Evolutionary conservation across 1,284 basidiomycete genomes (phyloP).

Genomic region (Termitomyces sp.): DNA sequence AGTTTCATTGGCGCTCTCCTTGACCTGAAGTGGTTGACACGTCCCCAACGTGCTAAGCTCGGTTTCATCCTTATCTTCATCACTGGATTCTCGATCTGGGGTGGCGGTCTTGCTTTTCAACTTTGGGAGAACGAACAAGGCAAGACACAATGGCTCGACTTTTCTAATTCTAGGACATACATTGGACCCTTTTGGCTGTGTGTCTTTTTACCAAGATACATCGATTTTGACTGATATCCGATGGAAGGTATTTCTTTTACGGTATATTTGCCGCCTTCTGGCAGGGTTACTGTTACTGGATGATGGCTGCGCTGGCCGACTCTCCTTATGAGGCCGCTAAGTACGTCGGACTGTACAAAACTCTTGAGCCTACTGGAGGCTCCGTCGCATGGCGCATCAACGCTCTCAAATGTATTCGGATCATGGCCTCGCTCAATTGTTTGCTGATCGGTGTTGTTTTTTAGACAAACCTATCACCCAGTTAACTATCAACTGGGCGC

Average conservation of each 20-base stretch:
- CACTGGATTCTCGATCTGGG: slow-evolving; percentile 25
- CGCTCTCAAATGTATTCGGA: slow-evolving; percentile 21
- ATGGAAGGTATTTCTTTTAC: slow-evolving; percentile 24
- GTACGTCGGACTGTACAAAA: slow-evolving; percentile 26
- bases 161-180: slow-evolving; percentile 18
- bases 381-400: slow-evolving; percentile 28
- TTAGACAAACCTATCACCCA: slow-evolving; percentile 22
- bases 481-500: slow-evolving; percentile 25
- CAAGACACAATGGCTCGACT: slow-evolving; percentile 25
- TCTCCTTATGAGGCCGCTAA: slow-evolving; percentile 25
- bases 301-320: slow-evolving; percentile 25
- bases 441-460: not conserved
- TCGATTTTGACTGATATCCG: not conserved
- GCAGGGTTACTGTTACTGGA: slow-evolving; percentile 27
- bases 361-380: slow-evolving; percentile 25
- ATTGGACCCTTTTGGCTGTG: slow-evolving; percentile 27
- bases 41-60: slow-evolving; percentile 23
- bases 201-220: not conserved
- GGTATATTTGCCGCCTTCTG: slow-evolving; percentile 27
- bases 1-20: slow-evolving; percentile 23
- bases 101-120: slow-evolving; percentile 25
- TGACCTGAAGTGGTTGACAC: slow-evolving; percentile 23
- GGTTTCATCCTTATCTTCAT: slow-evolving; percentile 22
- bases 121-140: slow-evolving; percentile 21
- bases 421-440: not conserved